These are phyloP conservation scores for Penicillium sp. DNA, from an alignment of 2,329 filamentous ascomycete genomes.

Conservation along the genomic window DNA sequence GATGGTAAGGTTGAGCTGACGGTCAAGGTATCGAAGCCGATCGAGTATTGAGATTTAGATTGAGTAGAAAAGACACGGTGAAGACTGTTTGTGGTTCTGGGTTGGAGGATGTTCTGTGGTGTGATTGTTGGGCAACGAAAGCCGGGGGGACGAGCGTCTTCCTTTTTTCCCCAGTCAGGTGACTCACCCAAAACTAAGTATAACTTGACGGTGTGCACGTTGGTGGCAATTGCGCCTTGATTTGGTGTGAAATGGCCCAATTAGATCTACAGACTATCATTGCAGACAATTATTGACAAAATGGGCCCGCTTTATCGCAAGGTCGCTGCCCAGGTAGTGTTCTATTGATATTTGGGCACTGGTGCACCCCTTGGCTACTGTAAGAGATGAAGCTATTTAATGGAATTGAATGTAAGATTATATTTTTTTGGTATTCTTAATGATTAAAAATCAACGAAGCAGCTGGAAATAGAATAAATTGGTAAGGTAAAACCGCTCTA, in stretches of 20 bases:
- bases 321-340: background rate
- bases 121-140: slow-evolving; percentile 6
- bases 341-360: background rate
- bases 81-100: background rate
- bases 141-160: background rate
- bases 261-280: background rate
- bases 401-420: background rate
- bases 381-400: background rate
- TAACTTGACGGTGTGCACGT: background rate
- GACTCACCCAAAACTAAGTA: slow-evolving; percentile 2
- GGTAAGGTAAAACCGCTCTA: slow-evolving; percentile 1
- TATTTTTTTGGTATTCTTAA: background rate
- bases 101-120: background rate
- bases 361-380: background rate
- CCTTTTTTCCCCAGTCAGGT: slow-evolving; percentile 13
- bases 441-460: background rate
- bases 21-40: slow-evolving; percentile 5
- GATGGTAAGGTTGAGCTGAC: background rate
- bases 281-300: background rate
- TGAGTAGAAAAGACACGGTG: slow-evolving; percentile 9
- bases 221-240: background rate
- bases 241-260: background rate
- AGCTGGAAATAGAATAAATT: background rate
- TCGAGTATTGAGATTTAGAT: background rate
- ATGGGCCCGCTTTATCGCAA: background rate